Evolutionary conservation across 2,329 filamentous ascomycete genomes (phyloP).

Genomic region (Venturia aucupariae): DNA sequence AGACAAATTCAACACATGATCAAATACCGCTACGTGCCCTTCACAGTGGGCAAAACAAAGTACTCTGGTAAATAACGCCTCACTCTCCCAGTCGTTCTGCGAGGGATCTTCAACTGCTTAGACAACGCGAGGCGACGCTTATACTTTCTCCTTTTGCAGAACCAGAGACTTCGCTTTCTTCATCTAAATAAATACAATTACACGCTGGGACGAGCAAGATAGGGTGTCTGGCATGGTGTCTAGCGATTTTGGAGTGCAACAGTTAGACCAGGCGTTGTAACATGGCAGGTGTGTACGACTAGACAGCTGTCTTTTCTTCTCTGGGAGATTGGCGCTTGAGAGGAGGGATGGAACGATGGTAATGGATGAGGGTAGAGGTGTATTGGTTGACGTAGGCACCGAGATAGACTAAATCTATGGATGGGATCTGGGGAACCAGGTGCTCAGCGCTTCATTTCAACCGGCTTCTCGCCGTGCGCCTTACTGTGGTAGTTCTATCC

Average conservation of each 20-base stretch:
- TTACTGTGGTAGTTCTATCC: neutral
- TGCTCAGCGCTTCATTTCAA: neutral
- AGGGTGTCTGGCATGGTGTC: neutral
- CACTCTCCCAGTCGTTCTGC: neutral
- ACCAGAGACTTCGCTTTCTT: conserved; percentile 6
- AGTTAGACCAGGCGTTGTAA: neutral
- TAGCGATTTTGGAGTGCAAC: neutral
- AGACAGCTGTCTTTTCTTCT: conserved; percentile 1
- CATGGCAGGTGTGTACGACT: neutral
- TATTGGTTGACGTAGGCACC: neutral
- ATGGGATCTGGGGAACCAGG: neutral
- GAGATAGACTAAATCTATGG: neutral
- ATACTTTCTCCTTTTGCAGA: neutral
- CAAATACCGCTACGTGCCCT: conserved; percentile 97
- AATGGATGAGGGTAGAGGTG: neutral
- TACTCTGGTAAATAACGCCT: conserved; percentile 36
- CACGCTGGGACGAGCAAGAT: neutral
- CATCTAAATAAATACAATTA: neutral
- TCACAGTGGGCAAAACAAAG: conserved; percentile 80
- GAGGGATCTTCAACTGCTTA: neutral
- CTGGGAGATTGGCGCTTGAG: neutral
- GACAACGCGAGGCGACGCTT: neutral
- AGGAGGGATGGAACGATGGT: neutral
- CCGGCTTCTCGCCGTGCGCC: neutral
- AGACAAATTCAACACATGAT: conserved; percentile 99